Conservation (phyloP, 139 green algal genomes). For the Nannochloris sp. region DNA sequence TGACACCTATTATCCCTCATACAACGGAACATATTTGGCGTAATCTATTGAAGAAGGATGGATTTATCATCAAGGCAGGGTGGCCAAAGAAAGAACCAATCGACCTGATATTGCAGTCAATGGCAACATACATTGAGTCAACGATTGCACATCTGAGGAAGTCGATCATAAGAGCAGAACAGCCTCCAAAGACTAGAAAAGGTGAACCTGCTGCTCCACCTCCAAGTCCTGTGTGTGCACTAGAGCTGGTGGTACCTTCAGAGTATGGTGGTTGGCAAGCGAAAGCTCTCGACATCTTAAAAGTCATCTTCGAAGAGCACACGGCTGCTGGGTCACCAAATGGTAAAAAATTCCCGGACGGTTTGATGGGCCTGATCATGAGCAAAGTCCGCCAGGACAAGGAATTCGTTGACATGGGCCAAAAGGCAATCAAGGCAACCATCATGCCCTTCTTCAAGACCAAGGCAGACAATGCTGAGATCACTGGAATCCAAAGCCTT, state of each 20-base stretch:
- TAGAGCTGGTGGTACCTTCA: constrained; percentile 59
- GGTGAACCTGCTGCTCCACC: constrained; percentile 7
- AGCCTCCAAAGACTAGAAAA: constrained; percentile 74
- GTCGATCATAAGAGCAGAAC: constrained; percentile 67
- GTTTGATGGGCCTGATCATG: constrained; percentile 10
- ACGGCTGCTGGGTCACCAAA: neutral
- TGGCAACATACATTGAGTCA: constrained; percentile 30
- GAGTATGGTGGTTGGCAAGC: constrained; percentile 80
- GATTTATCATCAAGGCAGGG: constrained; percentile 57
- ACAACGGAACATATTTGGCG: constrained; percentile 88
- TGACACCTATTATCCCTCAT: constrained; percentile 90
- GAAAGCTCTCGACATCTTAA: constrained; percentile 15
- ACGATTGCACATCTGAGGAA: constrained; percentile 61
- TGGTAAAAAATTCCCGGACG: neutral
- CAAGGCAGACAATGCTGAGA: constrained; percentile 53
- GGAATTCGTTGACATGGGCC: constrained; percentile 8
- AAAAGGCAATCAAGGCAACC: constrained; percentile 30
- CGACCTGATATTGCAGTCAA: constrained; percentile 64
- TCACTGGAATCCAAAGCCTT: constrained; percentile 22
- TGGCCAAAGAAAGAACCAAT: constrained; percentile 56
- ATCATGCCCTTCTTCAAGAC: constrained; percentile 90
- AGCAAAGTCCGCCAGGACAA: constrained; percentile 2
- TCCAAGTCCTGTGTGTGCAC: constrained; percentile 28
- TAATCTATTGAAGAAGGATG: constrained; percentile 52
- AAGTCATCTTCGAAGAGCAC: neutral